These are phyloP conservation scores for Scleroderma bovista DNA, from an alignment of 768 basidiomycete genomes.

Conservation along the genomic window DNA sequence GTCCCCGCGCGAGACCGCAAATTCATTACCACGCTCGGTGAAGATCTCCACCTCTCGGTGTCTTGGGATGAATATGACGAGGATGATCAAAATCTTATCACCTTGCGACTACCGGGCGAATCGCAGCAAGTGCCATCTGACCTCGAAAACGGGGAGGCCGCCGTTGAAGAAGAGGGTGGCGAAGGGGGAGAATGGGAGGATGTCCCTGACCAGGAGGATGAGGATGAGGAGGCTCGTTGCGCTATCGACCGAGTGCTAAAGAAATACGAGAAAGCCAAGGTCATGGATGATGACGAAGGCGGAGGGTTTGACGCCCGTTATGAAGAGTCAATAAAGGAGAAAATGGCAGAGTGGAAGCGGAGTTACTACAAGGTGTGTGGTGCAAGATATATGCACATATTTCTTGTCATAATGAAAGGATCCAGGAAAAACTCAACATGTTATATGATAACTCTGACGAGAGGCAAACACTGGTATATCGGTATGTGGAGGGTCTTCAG, in stretches of 20 bases:
- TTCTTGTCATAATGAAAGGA: constrained; percentile 10
- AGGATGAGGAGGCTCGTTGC: constrained; percentile 48
- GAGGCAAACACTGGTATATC: constrained; percentile 65
- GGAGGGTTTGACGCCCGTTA: constrained; percentile 77
- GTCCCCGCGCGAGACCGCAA: constrained; percentile 76
- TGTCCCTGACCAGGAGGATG: constrained; percentile 53
- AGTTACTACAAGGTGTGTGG: constrained; percentile 85
- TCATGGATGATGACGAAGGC: constrained; percentile 63
- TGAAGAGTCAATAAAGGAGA: constrained; percentile 66
- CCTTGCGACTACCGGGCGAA: constrained; percentile 53
- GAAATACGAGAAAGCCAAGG: constrained; percentile 85
- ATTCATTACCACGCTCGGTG: constrained; percentile 73
- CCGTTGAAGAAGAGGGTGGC: constrained; percentile 45
- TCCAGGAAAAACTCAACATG: constrained; percentile 82
- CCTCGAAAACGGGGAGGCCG: constrained; percentile 30
- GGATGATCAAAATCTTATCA: constrained; percentile 71
- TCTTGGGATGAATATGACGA: constrained; percentile 96
- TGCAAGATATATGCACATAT: constrained; percentile 26
- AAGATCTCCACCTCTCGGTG: constrained; percentile 69
- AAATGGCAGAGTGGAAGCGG: constrained; percentile 92
- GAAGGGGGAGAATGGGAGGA: constrained; percentile 46
- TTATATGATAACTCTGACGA: constrained; percentile 63
- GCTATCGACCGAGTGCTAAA: constrained; percentile 79
- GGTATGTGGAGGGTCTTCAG: constrained; percentile 91
- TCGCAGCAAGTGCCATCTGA: constrained; percentile 30